A percentile compares a stretch with the other conserved stretches of the same genome.
Evolutionary conservation across 176 grass and related monocot genomes (phyloP).

Genomic region (Oryza nivara): DNA sequence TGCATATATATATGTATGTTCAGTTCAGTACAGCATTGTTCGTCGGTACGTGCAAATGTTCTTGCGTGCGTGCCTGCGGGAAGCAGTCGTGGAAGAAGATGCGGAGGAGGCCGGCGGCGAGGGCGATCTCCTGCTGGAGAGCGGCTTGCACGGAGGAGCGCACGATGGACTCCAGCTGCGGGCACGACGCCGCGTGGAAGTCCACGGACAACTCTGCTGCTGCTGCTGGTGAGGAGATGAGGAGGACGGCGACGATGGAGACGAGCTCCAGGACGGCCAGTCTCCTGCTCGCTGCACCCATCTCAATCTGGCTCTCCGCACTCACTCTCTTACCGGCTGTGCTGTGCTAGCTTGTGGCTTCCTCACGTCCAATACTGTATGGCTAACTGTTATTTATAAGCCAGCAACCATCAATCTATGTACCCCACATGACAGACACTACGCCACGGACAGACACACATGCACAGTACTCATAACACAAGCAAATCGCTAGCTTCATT

Average conservation of each 20-base stretch:
- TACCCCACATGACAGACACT: too few species aligned
- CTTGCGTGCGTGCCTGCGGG: neutral
- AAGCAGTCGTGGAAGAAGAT: slow-evolving; percentile 52
- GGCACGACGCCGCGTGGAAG: neutral
- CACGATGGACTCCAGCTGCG: neutral
- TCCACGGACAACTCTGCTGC: neutral
- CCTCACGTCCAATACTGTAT: neutral
- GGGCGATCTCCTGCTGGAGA: neutral
- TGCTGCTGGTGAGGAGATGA: neutral
- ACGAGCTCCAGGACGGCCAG: neutral
- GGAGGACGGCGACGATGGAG: neutral
- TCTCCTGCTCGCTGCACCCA: neutral
- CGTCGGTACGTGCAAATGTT: too few species aligned
- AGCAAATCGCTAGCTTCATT: too few species aligned
- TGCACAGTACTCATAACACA: too few species aligned
- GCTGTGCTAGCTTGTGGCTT: neutral
- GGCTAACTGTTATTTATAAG: neutral
- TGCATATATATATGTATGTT: too few species aligned
- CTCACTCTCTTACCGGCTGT: neutral
- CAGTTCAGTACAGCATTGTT: too few species aligned
- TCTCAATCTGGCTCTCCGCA: neutral
- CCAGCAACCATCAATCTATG: too few species aligned
- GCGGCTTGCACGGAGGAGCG: neutral
- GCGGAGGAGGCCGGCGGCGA: slow-evolving; percentile 44
- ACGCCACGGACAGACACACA: too few species aligned